Evolutionary conservation across 768 basidiomycete species (phyloP), one percentile per base, ranked within the genome.

Genomic region (Mycena albidolilacea): DNA sequence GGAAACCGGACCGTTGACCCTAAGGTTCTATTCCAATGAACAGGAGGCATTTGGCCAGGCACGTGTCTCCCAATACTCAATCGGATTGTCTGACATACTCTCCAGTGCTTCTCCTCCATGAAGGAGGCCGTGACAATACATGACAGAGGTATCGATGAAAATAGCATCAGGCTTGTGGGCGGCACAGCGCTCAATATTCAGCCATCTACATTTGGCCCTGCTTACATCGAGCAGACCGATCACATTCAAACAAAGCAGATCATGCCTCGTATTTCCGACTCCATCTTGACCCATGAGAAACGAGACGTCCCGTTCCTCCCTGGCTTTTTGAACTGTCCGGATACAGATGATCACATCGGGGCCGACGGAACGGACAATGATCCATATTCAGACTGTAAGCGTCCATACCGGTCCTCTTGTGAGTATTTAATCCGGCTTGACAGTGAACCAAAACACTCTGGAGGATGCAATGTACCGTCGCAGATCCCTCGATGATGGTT

Each of bases 271-370:
- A 48, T 58, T 2, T 61, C 58, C 4, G 62, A 17, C 3, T 54
- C 23, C 15, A 30, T 19, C 15, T 39, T n/a, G 9, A 41, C 48
- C 21, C 48, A 63, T 1, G 41, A 41, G 7, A 70, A 70, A 39
- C 69, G 69, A 1, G 54, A 23, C 14, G 30, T 70, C 7, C 69
- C 69, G 12, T 70, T 50, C 61, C 21, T 70, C 8, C 69, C 69
- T 38, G 69, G 69, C 4, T 64, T 64, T 12, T 46, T 64, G 23
- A 64, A 64, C 69, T 70, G 69, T 44, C 69, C n/a, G n/a, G n/a
- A n/a, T n/a, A n/a, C n/a, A n/a, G n/a, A n/a, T n/a, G n/a, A n/a
- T n/a, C n/a, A n/a, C n/a, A n/a, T n/a, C n/a, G n/a, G n/a, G n/a
- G n/a, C n/a, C 15, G 48, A 62, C 10, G 68, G 68, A 1, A 69